Conservation (phyloP, 2,329 filamentous ascomycete genomes). For the Sarocladium kiliense region DNA sequence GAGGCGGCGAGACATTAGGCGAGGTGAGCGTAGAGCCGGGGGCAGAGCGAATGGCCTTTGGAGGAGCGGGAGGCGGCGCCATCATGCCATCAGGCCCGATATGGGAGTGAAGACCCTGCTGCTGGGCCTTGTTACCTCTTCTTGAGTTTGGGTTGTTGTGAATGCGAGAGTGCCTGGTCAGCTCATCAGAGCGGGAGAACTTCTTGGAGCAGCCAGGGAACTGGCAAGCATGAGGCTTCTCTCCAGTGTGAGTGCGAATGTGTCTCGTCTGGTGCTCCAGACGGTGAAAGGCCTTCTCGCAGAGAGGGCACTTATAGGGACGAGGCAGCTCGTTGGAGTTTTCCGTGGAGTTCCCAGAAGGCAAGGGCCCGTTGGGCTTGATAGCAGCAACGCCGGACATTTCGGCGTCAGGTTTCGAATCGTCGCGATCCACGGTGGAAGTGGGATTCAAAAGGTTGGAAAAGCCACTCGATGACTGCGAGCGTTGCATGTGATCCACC, state of each 20-base stretch:
- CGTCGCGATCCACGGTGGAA: conserved; percentile 19
- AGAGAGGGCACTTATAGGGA: conserved; percentile 97
- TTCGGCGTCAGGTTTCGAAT: conserved; percentile 30
- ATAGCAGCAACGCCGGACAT: conserved; percentile 53
- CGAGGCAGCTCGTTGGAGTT: conserved; percentile 69
- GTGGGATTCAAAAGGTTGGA: conserved; percentile 67
- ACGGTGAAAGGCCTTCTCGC: conserved; percentile 97
- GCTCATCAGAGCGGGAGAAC: conserved; percentile 92
- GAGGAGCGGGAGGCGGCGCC: conserved; percentile 62
- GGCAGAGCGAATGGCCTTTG: conserved; percentile 81
- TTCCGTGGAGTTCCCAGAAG: conserved; percentile 48
- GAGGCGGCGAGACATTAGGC: conserved; percentile 93
- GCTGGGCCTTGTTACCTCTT: conserved; percentile 75
- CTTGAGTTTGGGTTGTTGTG: conserved; percentile 98
- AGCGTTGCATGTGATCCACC: conserved; percentile 66
- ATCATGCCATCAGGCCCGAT: conserved; percentile 63
- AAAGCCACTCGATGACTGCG: conserved; percentile 69
- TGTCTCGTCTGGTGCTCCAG: conserved; percentile 89
- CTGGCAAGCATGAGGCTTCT: conserved; percentile 95
- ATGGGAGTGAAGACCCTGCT: conserved; percentile 31
- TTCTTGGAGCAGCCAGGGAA: conserved; percentile 95
- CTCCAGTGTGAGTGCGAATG: conserved; percentile 94
- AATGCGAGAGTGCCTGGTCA: conserved; percentile 95
- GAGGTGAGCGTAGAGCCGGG: conserved; percentile 81
- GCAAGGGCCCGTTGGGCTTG: conserved; percentile 58